Evolutionary conservation across 352 stramenopile genomes (phyloP).

Genomic region (Saprolegnia parasitica): DNA sequence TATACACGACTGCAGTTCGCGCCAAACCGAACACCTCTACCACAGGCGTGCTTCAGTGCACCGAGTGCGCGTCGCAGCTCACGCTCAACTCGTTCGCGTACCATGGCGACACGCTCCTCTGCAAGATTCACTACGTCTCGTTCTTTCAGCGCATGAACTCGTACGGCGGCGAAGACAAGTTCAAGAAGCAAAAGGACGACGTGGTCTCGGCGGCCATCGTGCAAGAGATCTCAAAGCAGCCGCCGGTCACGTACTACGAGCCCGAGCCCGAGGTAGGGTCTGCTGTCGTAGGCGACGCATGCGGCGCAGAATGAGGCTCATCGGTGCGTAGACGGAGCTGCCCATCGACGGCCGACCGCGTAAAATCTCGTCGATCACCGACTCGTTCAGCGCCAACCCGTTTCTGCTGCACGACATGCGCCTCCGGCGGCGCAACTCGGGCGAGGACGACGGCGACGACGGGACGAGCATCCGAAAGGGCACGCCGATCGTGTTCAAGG

Average conservation of each 20-base stretch:
- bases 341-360: background rate
- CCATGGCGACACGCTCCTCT: constrained; percentile 30
- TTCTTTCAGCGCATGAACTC: constrained; percentile 31
- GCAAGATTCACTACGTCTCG: constrained; percentile 35
- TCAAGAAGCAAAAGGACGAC: constrained; percentile 30
- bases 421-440: background rate
- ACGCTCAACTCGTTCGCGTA: constrained; percentile 34
- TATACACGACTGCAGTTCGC: constrained; percentile 29
- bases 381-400: constrained; percentile 21
- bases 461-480: background rate
- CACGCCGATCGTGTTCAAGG: constrained; percentile 13
- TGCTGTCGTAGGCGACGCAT: background rate
- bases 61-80: constrained; percentile 32
- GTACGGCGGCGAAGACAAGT: constrained; percentile 32
- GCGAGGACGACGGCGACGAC: background rate
- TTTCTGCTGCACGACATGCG: constrained; percentile 15
- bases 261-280: constrained; percentile 2
- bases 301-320: background rate
- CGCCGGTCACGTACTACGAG: background rate
- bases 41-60: constrained; percentile 35
- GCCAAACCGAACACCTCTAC: no score
- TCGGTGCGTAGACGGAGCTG: background rate
- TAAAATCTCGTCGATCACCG: constrained; percentile 14
- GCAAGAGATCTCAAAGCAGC: constrained; percentile 18
- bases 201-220: constrained; percentile 16